Conservation (phyloP, 495 filamentous ascomycete species). For the Penicillium simplicissimum region DNA sequence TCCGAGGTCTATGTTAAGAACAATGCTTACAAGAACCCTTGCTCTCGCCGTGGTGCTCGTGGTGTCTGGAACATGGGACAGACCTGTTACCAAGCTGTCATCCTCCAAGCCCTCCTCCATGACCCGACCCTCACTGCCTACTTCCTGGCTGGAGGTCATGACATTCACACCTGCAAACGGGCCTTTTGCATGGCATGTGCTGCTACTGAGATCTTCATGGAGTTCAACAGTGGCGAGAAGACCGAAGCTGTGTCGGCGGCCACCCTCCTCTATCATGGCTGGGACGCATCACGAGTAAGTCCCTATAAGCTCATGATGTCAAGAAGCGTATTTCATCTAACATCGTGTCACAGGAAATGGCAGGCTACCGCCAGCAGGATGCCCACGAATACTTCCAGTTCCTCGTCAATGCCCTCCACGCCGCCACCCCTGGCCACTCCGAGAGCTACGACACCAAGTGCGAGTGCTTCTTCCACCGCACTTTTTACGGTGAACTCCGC, state of each 20-base stretch:
- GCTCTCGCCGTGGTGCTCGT: slow-evolving; percentile 58
- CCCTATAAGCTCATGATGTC: neutral
- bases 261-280: slow-evolving; percentile 60
- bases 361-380: slow-evolving; percentile 91
- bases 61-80: slow-evolving; percentile 94
- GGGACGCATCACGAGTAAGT: slow-evolving; percentile 29
- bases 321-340: neutral
- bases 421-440: slow-evolving; percentile 37
- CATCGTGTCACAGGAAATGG: slow-evolving; percentile 60
- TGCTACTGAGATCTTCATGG: slow-evolving; percentile 87
- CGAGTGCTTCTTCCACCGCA: slow-evolving; percentile 84
- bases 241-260: slow-evolving; percentile 81
- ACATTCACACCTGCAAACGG: slow-evolving; percentile 60
- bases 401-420: slow-evolving; percentile 80
- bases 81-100: slow-evolving; percentile 91
- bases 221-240: slow-evolving; percentile 80
- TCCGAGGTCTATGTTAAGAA: slow-evolving; percentile 46
- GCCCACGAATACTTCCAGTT: slow-evolving; percentile 96
- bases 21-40: slow-evolving; percentile 47
- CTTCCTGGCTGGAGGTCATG: slow-evolving; percentile 84
- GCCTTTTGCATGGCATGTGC: slow-evolving; percentile 76
- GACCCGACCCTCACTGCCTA: slow-evolving; percentile 84
- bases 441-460: slow-evolving; percentile 63
- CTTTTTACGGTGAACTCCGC: slow-evolving; percentile 84
- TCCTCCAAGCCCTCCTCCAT: slow-evolving; percentile 83